phyloP scores from a whole-genome alignment of 805 yeast species.

The Kluyveromyces starmeri region DNA sequence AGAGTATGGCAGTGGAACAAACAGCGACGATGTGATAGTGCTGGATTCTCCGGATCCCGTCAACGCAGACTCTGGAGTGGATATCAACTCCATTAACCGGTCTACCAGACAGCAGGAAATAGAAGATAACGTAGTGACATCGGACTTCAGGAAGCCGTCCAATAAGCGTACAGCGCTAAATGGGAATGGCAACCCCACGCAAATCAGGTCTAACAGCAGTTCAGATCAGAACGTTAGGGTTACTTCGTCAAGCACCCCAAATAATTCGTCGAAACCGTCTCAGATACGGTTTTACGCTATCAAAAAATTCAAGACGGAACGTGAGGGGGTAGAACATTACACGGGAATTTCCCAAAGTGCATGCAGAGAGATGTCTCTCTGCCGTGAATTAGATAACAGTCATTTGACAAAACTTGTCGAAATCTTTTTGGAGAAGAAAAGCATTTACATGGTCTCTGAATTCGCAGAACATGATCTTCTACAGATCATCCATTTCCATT shows the following conservation, averaged over 20 bases:
- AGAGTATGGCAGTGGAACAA: conserved; percentile 11
- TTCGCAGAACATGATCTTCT: conserved; percentile 92
- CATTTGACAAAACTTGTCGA: conserved; percentile 77
- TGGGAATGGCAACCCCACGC: neutral
- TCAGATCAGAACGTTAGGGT: neutral
- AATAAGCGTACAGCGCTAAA: neutral
- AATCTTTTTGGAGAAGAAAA: conserved; percentile 76
- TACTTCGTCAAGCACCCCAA: neutral
- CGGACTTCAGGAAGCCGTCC: conserved; percentile 2
- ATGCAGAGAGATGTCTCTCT: conserved; percentile 89
- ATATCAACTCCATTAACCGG: conserved; percentile 8
- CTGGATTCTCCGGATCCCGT: conserved; percentile 7
- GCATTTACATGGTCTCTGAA: conserved; percentile 91
- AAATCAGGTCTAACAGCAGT: conserved; percentile 1
- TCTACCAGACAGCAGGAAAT: conserved; percentile 9
- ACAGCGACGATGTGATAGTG: conserved; percentile 6
- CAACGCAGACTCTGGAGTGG: conserved; percentile 12
- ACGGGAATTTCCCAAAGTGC: conserved; percentile 96
- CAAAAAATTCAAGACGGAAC: conserved; percentile 90
- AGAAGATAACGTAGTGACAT: neutral
- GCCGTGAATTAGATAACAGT: conserved; percentile 74
- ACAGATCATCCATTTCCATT: conserved; percentile 89
- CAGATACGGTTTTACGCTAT: conserved; percentile 56
- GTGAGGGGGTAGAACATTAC: conserved; percentile 81
- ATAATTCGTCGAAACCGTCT: conserved; percentile 7